Base-by-base conservation (phyloP, 148 eudicot species). In the Rhododendron griersonianum region DNA sequence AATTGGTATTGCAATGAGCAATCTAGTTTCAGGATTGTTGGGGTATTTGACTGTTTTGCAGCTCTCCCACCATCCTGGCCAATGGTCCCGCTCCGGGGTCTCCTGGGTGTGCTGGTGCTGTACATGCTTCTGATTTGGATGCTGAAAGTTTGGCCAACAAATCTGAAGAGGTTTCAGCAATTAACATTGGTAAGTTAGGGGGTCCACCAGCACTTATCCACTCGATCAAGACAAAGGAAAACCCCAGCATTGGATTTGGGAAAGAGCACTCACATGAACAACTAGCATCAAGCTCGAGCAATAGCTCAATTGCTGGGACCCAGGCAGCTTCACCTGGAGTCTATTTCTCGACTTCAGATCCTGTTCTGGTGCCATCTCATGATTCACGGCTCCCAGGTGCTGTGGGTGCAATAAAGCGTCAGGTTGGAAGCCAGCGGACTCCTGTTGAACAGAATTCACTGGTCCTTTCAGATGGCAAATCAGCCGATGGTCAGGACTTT, bases 331-430 rank as follows among this genome's bases (percentile, higher is more conserved):
- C 90, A 5, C 76, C 90, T 50, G 92, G 89, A 81, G 92, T 87
- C 44, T 81, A 92, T 85, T 88, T 91, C 78, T 91, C 95, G 35
- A 86, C 91, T 81, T 92, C 90, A 39, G 95, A 93, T 88, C 95
- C 92, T 74, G 91, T 95, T 39, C 82, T 91, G 53, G 90, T 90
- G 79, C 90, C 91, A 48, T 90, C 94, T 23, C 92, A 89, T 82
- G 93, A 91, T 83, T 88, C 90, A 41, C 83, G 86, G 55, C 84
- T 88, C 74, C 88, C 91, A 84, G 86, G 78, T 90, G 90, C 92
- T 78, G 92, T 86, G 75, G 93, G 92, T 51, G 89, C 92, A 80
- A 92, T 90, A 82, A 91, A 85, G 81, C 88, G 89, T 81, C 94
- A 88, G 88, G 88, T 89, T 53, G 92, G 91, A 87, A 85, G 78